phyloP scores from a whole-genome alignment of 495 filamentous ascomycete species.

The Saxophila tyrrhenica region DNA sequence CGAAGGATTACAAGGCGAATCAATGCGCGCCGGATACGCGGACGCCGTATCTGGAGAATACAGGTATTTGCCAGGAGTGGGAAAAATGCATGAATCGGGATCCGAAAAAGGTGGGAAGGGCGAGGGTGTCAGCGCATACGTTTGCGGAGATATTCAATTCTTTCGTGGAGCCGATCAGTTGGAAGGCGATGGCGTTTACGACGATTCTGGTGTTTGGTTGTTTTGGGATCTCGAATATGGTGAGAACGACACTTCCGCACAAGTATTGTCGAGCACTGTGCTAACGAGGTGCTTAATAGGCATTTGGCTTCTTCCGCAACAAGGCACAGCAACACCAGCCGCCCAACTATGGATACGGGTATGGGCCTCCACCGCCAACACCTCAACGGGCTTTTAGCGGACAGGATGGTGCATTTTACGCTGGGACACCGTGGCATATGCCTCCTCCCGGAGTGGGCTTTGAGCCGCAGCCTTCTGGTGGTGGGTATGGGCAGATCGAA shows the following conservation, averaged over 20 bases:
- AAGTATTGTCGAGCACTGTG: slow-evolving; percentile 20
- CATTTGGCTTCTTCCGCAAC: slow-evolving; percentile 10
- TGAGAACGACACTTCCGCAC: slow-evolving; percentile 39
- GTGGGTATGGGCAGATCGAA: slow-evolving; percentile 17
- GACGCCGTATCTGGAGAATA: slow-evolving; percentile 64
- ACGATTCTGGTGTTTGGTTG: slow-evolving; percentile 44
- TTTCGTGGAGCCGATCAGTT: slow-evolving; percentile 60
- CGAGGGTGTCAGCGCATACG: slow-evolving; percentile 58
- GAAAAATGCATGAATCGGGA: slow-evolving; percentile 74
- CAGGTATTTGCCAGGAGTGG: slow-evolving; percentile 65
- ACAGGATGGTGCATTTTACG: slow-evolving; percentile 5
- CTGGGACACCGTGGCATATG: slow-evolving; percentile 15
- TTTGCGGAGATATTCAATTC: slow-evolving; percentile 71
- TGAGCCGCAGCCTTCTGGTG: slow-evolving; percentile 20
- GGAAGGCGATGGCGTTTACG: slow-evolving; percentile 56
- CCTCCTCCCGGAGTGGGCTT: slow-evolving; percentile 1
- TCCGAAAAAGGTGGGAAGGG: slow-evolving; percentile 51
- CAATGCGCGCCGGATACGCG: slow-evolving; percentile 48
- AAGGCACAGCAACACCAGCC: slow-evolving; percentile 9
- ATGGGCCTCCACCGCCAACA: slow-evolving; percentile 24
- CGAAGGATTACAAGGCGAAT: slow-evolving; percentile 59
- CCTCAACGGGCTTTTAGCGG: slow-evolving; percentile 28
- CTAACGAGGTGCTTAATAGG: not conserved
- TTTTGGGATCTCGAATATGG: slow-evolving; percentile 44
- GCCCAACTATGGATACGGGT: not conserved